Evolutionary conservation across 345 rosid species (phyloP).

Genomic region (Rhodomyrtus tomentosa): DNA sequence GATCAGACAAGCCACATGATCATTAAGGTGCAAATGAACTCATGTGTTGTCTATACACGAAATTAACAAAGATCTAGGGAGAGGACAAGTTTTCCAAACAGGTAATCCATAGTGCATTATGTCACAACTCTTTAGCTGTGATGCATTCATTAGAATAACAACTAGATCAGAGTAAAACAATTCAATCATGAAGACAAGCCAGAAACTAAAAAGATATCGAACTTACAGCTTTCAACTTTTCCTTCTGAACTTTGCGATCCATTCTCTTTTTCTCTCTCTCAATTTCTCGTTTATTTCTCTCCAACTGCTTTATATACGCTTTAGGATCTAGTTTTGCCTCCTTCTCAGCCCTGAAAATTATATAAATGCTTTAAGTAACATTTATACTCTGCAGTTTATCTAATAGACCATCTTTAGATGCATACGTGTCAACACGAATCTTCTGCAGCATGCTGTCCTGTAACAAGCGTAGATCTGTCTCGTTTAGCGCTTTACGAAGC

Average conservation of each 20-base stretch:
- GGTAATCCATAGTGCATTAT: neutral
- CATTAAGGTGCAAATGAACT: neutral
- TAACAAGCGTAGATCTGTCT: slow-evolving; percentile 48
- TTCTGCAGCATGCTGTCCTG: slow-evolving; percentile 42
- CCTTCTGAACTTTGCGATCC: slow-evolving; percentile 53
- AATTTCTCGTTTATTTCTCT: slow-evolving; percentile 51
- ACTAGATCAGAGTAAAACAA: neutral
- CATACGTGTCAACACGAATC: slow-evolving; percentile 48
- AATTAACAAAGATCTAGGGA: neutral
- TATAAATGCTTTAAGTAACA: neutral
- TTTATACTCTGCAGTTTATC: neutral
- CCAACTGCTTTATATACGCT: slow-evolving; percentile 49
- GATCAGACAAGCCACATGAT: neutral
- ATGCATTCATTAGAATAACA: neutral
- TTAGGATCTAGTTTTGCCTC: slow-evolving; percentile 54
- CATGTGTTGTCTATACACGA: neutral
- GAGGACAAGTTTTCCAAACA: neutral
- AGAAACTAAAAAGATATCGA: neutral
- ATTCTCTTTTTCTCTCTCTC: slow-evolving; percentile 75
- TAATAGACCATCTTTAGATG: neutral
- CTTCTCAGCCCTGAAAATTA: slow-evolving; percentile 36
- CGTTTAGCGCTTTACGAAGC: slow-evolving; percentile 46
- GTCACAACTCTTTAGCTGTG: neutral
- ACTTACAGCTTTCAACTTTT: slow-evolving; percentile 48
- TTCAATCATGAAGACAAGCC: neutral